A percentile compares a stretch with the other conserved stretches of the same genome.
Evolutionary conservation across 2,329 filamentous ascomycete genomes (phyloP).

Genomic region (Cladosporium sp.): DNA sequence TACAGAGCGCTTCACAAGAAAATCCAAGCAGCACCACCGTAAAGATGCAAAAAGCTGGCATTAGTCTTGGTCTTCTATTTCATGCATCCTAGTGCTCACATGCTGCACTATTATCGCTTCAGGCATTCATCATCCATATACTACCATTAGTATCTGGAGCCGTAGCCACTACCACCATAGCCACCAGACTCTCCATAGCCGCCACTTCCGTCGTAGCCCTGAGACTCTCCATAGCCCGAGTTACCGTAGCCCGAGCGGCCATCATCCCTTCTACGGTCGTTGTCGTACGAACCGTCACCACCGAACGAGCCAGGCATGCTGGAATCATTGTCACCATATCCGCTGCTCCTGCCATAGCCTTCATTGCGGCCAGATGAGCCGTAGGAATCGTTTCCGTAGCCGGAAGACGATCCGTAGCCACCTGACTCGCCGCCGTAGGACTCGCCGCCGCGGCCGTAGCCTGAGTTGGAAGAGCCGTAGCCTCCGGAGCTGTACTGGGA

Average conservation of each 20-base stretch:
- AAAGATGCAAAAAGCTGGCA: too few relatives aligned
- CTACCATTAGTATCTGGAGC: conserved; percentile 3
- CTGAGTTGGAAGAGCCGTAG: background rate
- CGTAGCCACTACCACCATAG: conserved; percentile 12
- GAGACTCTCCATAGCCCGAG: conserved; percentile 8
- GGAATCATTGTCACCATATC: conserved; percentile 14
- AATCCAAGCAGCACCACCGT: background rate
- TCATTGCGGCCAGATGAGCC: conserved; percentile 10
- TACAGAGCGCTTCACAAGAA: background rate
- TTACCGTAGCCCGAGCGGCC: conserved; percentile 9
- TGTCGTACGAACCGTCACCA: conserved; percentile 11
- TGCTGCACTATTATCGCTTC: background rate
- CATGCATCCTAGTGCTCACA: background rate
- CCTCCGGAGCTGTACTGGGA: conserved; percentile 15
- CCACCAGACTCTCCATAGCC: background rate
- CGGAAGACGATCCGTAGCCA: background rate
- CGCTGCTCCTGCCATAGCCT: conserved; percentile 13
- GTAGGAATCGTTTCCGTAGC: background rate
- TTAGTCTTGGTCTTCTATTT: background rate
- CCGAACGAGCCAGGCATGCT: conserved; percentile 18
- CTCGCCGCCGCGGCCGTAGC: conserved; percentile 2
- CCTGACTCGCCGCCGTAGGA: conserved; percentile 14
- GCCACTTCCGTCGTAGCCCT: conserved; percentile 11
- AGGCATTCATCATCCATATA: background rate
- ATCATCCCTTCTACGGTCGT: conserved; percentile 2